A percentile compares a stretch with the other conserved stretches of the same genome.
Evolutionary conservation across 345 rosid species (phyloP).

Genomic region (Citrus inodora): DNA sequence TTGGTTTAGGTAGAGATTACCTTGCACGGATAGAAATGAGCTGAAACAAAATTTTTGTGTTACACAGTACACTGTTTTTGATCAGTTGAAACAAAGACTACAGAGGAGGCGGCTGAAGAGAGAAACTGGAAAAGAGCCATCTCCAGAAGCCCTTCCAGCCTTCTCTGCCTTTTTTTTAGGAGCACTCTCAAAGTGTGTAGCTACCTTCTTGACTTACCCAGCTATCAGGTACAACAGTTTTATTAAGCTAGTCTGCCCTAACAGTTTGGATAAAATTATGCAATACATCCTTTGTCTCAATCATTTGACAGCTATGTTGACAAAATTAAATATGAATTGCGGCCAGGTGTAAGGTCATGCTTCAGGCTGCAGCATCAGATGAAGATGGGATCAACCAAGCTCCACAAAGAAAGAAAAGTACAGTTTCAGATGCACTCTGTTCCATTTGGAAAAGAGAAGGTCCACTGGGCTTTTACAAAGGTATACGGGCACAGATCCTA

Average conservation of each 20-base stretch:
- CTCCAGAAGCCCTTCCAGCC: conserved; percentile 70
- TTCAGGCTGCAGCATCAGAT: conserved; percentile 71
- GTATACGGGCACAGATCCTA: conserved; percentile 84
- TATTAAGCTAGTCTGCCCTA: not conserved
- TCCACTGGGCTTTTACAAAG: conserved; percentile 74
- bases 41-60: conserved; percentile 23
- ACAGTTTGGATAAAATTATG: not conserved
- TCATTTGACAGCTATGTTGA: not conserved
- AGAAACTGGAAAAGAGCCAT: conserved; percentile 32
- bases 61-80: conserved; percentile 84
- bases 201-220: conserved; percentile 82
- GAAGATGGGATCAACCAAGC: conserved; percentile 37
- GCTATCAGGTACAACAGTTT: conserved; percentile 64
- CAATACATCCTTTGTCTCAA: not conserved
- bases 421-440: conserved; percentile 44
- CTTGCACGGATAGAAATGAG: not conserved
- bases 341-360: conserved; percentile 80
- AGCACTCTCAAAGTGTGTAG: conserved; percentile 81
- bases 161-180: conserved; percentile 81
- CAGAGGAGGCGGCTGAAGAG: conserved; percentile 32
- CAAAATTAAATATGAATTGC: conserved; percentile 6
- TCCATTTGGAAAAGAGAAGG: conserved; percentile 85
- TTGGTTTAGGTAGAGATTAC: not conserved
- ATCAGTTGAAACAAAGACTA: conserved; percentile 79
- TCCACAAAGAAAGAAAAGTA: conserved; percentile 34